Evolutionary conservation across 345 rosid genomes (phyloP), one percentile per base, ranked within the genome.

Genomic region (Eucalyptus regnans): DNA sequence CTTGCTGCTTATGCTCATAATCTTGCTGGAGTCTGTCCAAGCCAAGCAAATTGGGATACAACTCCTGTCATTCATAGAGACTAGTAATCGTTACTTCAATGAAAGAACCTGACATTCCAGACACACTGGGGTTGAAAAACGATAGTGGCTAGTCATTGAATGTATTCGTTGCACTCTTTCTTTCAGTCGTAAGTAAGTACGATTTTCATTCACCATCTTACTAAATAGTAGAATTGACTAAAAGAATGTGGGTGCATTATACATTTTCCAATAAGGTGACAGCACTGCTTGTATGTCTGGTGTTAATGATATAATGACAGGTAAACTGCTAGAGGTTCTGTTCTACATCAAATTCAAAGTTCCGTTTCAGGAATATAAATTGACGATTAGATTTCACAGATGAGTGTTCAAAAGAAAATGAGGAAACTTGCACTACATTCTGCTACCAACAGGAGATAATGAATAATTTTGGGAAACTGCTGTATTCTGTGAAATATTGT

Each of bases 1-100:
- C 99, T 90, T 94, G 96, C 58, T 18, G 58, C 90, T 95, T 97
- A 88, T 97, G 99, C 88, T 91, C 95, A 94, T 94, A 97, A 89
- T 98, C 99, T 95, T 96, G 99, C 89, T 95, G 98, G 91, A 95
- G 97, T 93, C 98, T 95, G 93, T 98, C 99, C 93, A 98, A 90
- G 79, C 97, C 97, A 92, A 95, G 98, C 90, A 95, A 93, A 89
- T 97, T 97, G 89, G 96, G 97, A 91, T 97, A 96, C 86, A 98
- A 90, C 91, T 98, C 99, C 99, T 98, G 95, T 91, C 88, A 76
- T 22, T 52, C 15, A 87, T 22, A 18, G 83, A 27, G 33, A 49
- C 83, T 50, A 8, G 60, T 64, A 8, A 50, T 17, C 7, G 14
- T 41, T 76, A 76, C 83, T 18, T 18, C 81, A 22, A 49, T 25